A percentile compares a stretch with the other conserved stretches of the same genome.
phyloP scores from a whole-genome alignment of 139 green algal species.

The Auxenochlorella pyrenoidosa region DNA sequence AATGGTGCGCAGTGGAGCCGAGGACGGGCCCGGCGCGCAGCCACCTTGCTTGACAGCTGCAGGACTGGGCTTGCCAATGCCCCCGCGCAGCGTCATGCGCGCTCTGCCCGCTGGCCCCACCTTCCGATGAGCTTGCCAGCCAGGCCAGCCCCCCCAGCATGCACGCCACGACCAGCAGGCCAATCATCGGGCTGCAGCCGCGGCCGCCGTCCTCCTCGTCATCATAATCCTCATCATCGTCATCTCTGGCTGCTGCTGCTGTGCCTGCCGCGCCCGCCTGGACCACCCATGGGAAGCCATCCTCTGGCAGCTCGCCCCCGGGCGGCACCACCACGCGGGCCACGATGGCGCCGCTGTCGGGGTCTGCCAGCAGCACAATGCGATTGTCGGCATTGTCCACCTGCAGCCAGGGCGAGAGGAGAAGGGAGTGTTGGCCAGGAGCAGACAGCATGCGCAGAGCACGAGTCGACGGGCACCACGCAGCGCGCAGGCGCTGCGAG shows the following conservation, averaged over 20 bases:
- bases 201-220: neutral
- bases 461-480: too few relatives aligned
- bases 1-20: too few relatives aligned
- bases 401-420: neutral
- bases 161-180: neutral
- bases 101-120: neutral
- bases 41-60: too few relatives aligned
- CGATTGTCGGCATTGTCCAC: conserved; percentile 25
- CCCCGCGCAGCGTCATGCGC: too few relatives aligned
- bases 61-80: neutral
- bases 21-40: too few relatives aligned
- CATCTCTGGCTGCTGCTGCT: neutral
- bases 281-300: neutral
- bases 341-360: conserved; percentile 5
- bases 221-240: neutral
- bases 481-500: too few relatives aligned
- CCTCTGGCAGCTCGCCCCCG: neutral
- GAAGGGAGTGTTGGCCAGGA: neutral
- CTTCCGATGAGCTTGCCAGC: neutral
- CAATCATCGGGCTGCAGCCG: neutral
- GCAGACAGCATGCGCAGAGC: too few relatives aligned
- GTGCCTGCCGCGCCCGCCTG: neutral
- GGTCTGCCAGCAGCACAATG: conserved; percentile 21
- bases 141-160: neutral
- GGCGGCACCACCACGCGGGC: conserved; percentile 14